phyloP scores from a whole-genome alignment of 2,329 filamentous ascomycete species.

The Lachnellula cervina region DNA sequence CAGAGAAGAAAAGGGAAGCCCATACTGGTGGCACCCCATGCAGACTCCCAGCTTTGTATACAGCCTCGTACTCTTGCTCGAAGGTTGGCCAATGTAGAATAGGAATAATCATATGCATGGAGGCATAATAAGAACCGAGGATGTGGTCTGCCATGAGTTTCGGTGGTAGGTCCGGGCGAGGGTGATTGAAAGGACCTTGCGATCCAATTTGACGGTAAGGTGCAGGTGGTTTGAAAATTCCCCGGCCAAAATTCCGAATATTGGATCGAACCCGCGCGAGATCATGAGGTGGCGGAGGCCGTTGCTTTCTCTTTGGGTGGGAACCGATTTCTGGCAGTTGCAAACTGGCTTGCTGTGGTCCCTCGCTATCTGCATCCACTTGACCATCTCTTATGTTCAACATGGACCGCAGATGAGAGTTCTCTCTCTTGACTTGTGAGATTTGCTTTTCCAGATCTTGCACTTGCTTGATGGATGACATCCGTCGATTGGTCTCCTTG shows the following conservation, averaged over 20 bases:
- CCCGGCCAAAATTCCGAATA: slow-evolving; percentile 67
- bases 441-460: slow-evolving; percentile 95
- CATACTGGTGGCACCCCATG: slow-evolving; percentile 62
- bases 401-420: slow-evolving; percentile 65
- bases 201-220: slow-evolving; percentile 54
- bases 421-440: slow-evolving; percentile 72
- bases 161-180: slow-evolving; percentile 63
- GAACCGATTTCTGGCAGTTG: slow-evolving; percentile 62
- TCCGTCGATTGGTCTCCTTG: slow-evolving; percentile 95
- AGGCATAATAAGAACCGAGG: slow-evolving; percentile 68
- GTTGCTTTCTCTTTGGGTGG: slow-evolving; percentile 59
- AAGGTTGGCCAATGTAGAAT: slow-evolving; percentile 87
- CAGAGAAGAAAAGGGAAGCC: slow-evolving; percentile 74
- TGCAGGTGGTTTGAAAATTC: slow-evolving; percentile 74
- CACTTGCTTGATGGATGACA: slow-evolving; percentile 99
- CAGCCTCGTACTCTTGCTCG: slow-evolving; percentile 65
- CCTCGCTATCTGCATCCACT: slow-evolving; percentile 38
- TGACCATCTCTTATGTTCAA: slow-evolving; percentile 41
- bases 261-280: slow-evolving; percentile 68
- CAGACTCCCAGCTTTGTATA: slow-evolving; percentile 64
- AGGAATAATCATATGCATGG: slow-evolving; percentile 75
- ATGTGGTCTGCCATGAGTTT: slow-evolving; percentile 67
- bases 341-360: slow-evolving; percentile 40
- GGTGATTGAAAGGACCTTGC: slow-evolving; percentile 46
- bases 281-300: slow-evolving; percentile 59